Evolutionary conservation across 2,329 filamentous ascomycete species (phyloP).

Genomic region (Hymenotorrendiella dingleyae): DNA sequence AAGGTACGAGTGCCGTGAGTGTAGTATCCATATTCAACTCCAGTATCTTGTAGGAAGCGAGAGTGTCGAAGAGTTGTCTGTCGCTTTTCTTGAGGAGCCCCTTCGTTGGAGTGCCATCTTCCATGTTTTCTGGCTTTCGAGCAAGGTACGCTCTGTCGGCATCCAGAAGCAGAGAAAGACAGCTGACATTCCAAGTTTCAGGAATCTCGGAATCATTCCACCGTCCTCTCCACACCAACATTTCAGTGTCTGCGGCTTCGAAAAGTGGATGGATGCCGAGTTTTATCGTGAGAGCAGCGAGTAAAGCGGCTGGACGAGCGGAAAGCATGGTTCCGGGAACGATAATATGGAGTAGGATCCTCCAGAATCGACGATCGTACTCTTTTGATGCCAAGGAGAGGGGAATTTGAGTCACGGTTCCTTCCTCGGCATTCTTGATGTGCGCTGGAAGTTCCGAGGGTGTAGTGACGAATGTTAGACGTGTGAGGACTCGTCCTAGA

Average conservation of each 20-base stretch:
- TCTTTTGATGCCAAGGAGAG: constrained; percentile 12
- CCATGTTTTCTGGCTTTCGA: constrained; percentile 2
- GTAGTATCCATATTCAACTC: constrained; percentile 17
- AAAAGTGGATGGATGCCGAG: constrained; percentile 16
- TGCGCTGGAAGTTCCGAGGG: constrained; percentile 14
- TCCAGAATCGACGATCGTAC: constrained; percentile 16
- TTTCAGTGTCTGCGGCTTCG: constrained; percentile 12
- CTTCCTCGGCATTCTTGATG: constrained; percentile 10
- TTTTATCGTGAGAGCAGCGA: constrained; percentile 15
- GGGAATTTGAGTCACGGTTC: constrained; percentile 13
- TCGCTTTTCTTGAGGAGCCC: constrained; percentile 4
- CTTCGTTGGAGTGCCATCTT: not conserved
- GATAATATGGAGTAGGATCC: constrained; percentile 17
- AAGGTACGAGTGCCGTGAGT: constrained; percentile 11
- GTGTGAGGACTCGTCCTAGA: constrained; percentile 15
- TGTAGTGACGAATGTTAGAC: constrained; percentile 16
- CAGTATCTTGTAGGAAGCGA: constrained; percentile 17
- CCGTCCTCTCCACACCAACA: constrained; percentile 10
- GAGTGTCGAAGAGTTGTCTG: constrained; percentile 9
- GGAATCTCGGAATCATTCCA: constrained; percentile 18
- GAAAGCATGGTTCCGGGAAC: constrained; percentile 20
- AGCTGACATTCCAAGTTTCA: constrained; percentile 17
- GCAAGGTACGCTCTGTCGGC: constrained; percentile 12
- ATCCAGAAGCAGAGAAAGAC: constrained; percentile 13
- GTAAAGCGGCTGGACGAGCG: constrained; percentile 15